Conservation (phyloP, 495 filamentous ascomycete genomes). For the Aeminium ludgeri region DNA sequence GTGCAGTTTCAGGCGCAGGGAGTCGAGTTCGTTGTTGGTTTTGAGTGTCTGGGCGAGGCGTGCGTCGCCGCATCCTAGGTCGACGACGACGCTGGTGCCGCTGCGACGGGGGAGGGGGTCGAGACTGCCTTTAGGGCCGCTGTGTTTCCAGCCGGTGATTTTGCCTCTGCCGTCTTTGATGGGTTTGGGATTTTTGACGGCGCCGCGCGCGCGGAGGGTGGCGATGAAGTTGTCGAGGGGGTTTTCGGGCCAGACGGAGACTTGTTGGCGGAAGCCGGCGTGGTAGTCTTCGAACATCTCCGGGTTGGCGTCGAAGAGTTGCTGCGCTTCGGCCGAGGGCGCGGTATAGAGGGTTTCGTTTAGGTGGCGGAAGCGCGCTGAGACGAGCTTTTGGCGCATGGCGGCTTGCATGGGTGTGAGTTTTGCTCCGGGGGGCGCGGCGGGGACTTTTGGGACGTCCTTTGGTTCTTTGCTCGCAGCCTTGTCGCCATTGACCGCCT, state of each 20-base stretch:
- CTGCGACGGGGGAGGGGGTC: conserved; percentile 18
- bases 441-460: conserved; percentile 9
- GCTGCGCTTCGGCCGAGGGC: conserved; percentile 58
- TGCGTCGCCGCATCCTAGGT: conserved; percentile 71
- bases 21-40: conserved; percentile 30
- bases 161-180: conserved; percentile 13
- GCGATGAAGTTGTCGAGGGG: conserved; percentile 70
- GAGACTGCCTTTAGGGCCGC: background rate
- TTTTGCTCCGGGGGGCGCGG: conserved; percentile 28
- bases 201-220: conserved; percentile 43
- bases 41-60: conserved; percentile 44
- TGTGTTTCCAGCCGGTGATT: background rate
- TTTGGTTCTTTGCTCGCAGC: conserved; percentile 17
- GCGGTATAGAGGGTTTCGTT: conserved; percentile 93
- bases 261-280: conserved; percentile 82
- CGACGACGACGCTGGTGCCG: conserved; percentile 59
- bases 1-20: conserved; percentile 49
- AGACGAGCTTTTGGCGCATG: conserved; percentile 85
- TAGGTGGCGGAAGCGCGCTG: conserved; percentile 89
- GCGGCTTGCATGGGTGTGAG: conserved; percentile 82
- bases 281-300: conserved; percentile 92
- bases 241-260: conserved; percentile 89
- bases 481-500: conserved; percentile 22
- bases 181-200: conserved; percentile 22
- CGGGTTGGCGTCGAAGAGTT: conserved; percentile 62